Conservation (phyloP, 2,329 filamentous ascomycete genomes). For the Alternaria hordeiaustralica region DNA sequence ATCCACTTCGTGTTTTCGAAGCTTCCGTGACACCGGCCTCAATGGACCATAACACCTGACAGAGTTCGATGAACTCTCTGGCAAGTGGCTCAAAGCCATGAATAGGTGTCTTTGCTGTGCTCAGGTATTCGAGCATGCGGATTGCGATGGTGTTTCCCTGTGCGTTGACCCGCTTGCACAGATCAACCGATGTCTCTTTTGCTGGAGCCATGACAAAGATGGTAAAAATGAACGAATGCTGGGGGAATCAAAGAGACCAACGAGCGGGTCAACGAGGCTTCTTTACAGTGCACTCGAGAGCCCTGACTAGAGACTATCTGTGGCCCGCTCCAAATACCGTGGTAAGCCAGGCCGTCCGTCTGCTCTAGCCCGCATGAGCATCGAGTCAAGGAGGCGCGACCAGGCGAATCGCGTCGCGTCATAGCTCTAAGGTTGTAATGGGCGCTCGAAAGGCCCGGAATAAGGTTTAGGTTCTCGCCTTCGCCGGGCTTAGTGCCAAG, state of each 20-base stretch:
- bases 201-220: slow-evolving; percentile 37
- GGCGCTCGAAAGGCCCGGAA: slow-evolving; percentile 18
- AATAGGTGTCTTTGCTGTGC: slow-evolving; percentile 44
- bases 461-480: slow-evolving; percentile 27
- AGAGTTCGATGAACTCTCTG: slow-evolving; percentile 69
- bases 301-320: slow-evolving; percentile 18
- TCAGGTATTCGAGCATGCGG: slow-evolving; percentile 48
- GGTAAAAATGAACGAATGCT: slow-evolving; percentile 4
- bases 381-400: slow-evolving; percentile 19
- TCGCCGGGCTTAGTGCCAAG: slow-evolving; percentile 24
- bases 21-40: slow-evolving; percentile 64
- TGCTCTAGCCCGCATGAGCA: slow-evolving; percentile 25
- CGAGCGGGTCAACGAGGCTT: slow-evolving; percentile 13
- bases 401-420: slow-evolving; percentile 16
- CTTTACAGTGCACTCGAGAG: slow-evolving; percentile 22
- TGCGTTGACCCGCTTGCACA: slow-evolving; percentile 65
- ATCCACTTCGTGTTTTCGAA: slow-evolving; percentile 56
- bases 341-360: slow-evolving; percentile 21
- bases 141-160: slow-evolving; percentile 61
- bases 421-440: slow-evolving; percentile 15
- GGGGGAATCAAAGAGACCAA: slow-evolving; percentile 5
- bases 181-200: slow-evolving; percentile 54
- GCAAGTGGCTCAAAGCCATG: slow-evolving; percentile 61
- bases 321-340: slow-evolving; percentile 16
- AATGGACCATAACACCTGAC: slow-evolving; percentile 64